Conservation (phyloP, 495 filamentous ascomycete genomes). For the Aspergillus funiculosus region DNA sequence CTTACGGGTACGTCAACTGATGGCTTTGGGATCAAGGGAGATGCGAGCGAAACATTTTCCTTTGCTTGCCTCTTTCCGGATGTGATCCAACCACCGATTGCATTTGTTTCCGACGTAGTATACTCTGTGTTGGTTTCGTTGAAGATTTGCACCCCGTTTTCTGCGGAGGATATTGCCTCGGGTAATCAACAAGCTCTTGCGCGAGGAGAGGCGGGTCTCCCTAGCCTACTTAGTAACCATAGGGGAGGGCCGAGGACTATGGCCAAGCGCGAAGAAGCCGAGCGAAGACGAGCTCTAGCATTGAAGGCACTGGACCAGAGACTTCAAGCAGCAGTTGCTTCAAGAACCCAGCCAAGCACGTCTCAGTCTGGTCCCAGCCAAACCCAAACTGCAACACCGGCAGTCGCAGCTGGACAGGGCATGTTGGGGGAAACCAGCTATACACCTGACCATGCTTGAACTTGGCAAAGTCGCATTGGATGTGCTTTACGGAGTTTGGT, state of each 20-base stretch:
- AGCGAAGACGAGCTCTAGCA: slow-evolving; percentile 81
- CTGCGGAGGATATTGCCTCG: slow-evolving; percentile 73
- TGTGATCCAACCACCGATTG: slow-evolving; percentile 68
- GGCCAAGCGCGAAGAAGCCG: slow-evolving; percentile 77
- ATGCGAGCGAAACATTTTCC: slow-evolving; percentile 91
- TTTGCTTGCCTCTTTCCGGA: slow-evolving; percentile 96
- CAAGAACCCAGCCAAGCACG: slow-evolving; percentile 28
- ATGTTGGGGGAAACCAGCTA: slow-evolving; percentile 66
- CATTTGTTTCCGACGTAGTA: slow-evolving; percentile 64
- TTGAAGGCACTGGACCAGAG: slow-evolving; percentile 89
- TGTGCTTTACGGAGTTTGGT: slow-evolving; percentile 15
- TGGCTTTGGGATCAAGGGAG: slow-evolving; percentile 57
- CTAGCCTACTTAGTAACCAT: slow-evolving; percentile 50
- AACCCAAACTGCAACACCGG: slow-evolving; percentile 28
- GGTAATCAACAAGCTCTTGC: slow-evolving; percentile 66
- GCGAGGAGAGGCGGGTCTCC: slow-evolving; percentile 61
- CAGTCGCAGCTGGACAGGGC: slow-evolving; percentile 31
- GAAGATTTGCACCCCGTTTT: slow-evolving; percentile 80
- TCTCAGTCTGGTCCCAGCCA: slow-evolving; percentile 41
- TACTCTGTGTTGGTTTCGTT: slow-evolving; percentile 69
- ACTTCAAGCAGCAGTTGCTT: slow-evolving; percentile 71
- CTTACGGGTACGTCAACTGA: slow-evolving; percentile 49
- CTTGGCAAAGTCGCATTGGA: background rate
- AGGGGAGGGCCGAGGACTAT: slow-evolving; percentile 38
- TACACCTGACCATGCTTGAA: slow-evolving; percentile 55